Conservation (phyloP, 257 asterid species). For the Henckelia pumila region DNA sequence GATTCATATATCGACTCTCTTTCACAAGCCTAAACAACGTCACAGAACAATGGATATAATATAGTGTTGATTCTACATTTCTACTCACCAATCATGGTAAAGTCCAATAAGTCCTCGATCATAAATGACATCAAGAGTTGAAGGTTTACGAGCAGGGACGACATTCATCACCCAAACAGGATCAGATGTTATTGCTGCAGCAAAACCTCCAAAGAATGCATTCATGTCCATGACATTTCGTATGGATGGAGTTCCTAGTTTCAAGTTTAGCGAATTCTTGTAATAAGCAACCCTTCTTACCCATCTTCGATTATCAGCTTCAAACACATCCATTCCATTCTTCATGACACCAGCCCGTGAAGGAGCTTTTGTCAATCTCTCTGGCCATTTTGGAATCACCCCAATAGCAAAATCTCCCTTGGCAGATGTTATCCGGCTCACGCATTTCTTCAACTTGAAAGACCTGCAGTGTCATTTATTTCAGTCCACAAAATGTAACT, state of each 20-base stretch:
- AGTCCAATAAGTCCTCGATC: conserved; percentile 94
- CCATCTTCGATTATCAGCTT: conserved; percentile 88
- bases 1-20: background rate
- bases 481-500: conserved; percentile 15
- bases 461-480: conserved; percentile 53
- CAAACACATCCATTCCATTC: conserved; percentile 76
- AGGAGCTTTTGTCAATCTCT: conserved; percentile 67
- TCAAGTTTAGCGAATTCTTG: conserved; percentile 64
- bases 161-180: conserved; percentile 99
- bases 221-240: conserved; percentile 99
- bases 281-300: conserved; percentile 68
- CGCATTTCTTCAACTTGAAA: conserved; percentile 76
- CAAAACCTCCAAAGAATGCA: conserved; percentile 95
- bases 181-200: conserved; percentile 68
- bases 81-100: conserved; percentile 89
- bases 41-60: background rate
- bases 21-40: background rate
- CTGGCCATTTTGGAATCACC: conserved; percentile 81
- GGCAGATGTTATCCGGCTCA: conserved; percentile 57
- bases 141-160: conserved; percentile 71
- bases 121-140: conserved; percentile 78
- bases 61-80: conserved; percentile 28
- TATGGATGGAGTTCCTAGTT: conserved; percentile 75
- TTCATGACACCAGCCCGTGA: conserved; percentile 58
- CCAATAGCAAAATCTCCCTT: conserved; percentile 76